Percentiles rank a stretch among this genome's conserved stretches.
Conservation (phyloP, 2,329 filamentous ascomycete genomes). For the Aspergillus sp. region DNA sequence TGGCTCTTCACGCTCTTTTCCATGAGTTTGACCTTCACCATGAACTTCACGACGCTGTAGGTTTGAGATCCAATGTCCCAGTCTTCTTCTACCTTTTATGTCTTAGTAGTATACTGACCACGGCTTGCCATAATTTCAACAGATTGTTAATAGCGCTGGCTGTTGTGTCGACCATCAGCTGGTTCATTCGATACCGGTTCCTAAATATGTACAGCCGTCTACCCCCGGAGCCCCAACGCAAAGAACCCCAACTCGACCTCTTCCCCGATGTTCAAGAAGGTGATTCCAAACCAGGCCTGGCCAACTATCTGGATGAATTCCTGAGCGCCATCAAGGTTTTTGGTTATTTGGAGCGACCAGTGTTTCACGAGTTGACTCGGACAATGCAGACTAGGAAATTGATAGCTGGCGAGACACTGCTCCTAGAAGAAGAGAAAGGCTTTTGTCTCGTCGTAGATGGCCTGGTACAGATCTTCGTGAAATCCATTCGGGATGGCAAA, state of each 20-base stretch:
- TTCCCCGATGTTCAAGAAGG: constrained; percentile 92
- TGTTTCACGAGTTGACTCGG: constrained; percentile 94
- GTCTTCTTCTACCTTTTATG: neutral
- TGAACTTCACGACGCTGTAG: constrained; percentile 96
- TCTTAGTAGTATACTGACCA: constrained; percentile 1
- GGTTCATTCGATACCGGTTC: constrained; percentile 93
- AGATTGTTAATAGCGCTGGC: constrained; percentile 75
- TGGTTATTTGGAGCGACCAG: constrained; percentile 90
- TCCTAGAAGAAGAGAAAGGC: constrained; percentile 95
- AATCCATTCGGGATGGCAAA: constrained; percentile 63
- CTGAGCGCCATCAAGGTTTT: constrained; percentile 98
- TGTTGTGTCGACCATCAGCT: constrained; percentile 81
- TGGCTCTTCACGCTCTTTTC: constrained; percentile 88
- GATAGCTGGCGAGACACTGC: constrained; percentile 91
- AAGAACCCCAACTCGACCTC: constrained; percentile 91
- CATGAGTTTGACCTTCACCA: constrained; percentile 91
- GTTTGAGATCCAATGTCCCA: constrained; percentile 25
- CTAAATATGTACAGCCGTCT: constrained; percentile 95
- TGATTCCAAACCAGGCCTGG: constrained; percentile 82
- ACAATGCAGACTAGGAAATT: constrained; percentile 98
- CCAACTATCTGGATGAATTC: constrained; percentile 98
- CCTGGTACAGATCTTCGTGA: constrained; percentile 95
- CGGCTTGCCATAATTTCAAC: constrained; percentile 2
- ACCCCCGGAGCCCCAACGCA: constrained; percentile 90
- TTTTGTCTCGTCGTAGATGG: constrained; percentile 98